Conservation (phyloP, 2,329 filamentous ascomycete species). For the Aspergillus bombycis region DNA sequence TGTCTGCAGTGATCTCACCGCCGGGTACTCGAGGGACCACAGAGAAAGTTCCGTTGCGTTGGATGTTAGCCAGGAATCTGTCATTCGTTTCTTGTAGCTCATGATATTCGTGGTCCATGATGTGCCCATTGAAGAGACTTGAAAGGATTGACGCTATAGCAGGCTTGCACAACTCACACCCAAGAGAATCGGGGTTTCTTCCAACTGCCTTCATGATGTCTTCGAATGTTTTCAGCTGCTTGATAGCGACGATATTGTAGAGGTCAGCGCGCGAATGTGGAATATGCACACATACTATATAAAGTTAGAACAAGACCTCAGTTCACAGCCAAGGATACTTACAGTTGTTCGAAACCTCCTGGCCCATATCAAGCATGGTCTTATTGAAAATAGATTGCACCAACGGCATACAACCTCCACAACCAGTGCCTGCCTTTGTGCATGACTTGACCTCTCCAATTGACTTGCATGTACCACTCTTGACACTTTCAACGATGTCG, state of each 20-base stretch:
- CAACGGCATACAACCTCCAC: slow-evolving; percentile 86
- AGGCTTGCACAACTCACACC: slow-evolving; percentile 87
- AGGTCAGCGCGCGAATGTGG: slow-evolving; percentile 80
- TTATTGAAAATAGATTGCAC: slow-evolving; percentile 89
- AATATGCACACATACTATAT: slow-evolving; percentile 75
- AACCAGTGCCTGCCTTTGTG: slow-evolving; percentile 89
- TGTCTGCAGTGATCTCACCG: slow-evolving; percentile 86
- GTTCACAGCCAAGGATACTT: slow-evolving; percentile 16
- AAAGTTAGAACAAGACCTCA: slow-evolving; percentile 7
- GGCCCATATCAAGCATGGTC: slow-evolving; percentile 81
- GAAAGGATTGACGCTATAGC: slow-evolving; percentile 78
- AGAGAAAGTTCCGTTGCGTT: slow-evolving; percentile 87
- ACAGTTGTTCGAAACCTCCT: slow-evolving; percentile 80
- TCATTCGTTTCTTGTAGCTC: slow-evolving; percentile 92
- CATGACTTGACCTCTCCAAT: slow-evolving; percentile 83
- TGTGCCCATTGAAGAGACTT: slow-evolving; percentile 79
- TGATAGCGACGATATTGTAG: slow-evolving; percentile 87
- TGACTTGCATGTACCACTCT: slow-evolving; percentile 78
- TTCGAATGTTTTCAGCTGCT: slow-evolving; percentile 70
- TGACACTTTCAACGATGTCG: slow-evolving; percentile 72
- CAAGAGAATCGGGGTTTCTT: slow-evolving; percentile 70
- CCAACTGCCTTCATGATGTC: slow-evolving; percentile 80
- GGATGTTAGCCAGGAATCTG: slow-evolving; percentile 83
- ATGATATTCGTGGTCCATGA: slow-evolving; percentile 71
- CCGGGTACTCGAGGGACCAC: slow-evolving; percentile 81